These are phyloP conservation scores for Trichoderma cornu-damae DNA, from an alignment of 2,329 filamentous ascomycete species.

Conservation along the genomic window DNA sequence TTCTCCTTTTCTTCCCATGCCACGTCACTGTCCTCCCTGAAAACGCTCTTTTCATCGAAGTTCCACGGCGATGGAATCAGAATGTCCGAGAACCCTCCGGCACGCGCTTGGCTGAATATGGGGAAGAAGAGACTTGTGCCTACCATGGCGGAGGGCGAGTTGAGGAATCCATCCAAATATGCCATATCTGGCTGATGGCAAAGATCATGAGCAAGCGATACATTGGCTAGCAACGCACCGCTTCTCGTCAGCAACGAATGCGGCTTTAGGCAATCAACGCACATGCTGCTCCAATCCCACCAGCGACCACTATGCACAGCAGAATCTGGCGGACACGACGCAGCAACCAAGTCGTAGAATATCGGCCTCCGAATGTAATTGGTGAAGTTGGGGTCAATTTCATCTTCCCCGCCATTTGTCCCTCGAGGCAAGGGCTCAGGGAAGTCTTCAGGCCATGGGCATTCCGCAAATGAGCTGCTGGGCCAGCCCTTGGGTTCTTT, in stretches of 20 bases:
- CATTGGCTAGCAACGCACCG: conserved; percentile 48
- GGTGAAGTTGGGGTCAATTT: conserved; percentile 19
- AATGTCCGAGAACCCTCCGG: conserved; percentile 51
- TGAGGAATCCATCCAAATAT: conserved; percentile 48
- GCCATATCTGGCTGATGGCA: conserved; percentile 47
- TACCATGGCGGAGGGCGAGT: conserved; percentile 46
- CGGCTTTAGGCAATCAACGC: conserved; percentile 32
- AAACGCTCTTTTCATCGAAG: conserved; percentile 52
- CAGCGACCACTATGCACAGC: conserved; percentile 37
- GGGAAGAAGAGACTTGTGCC: conserved; percentile 49
- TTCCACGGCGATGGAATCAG: conserved; percentile 51
- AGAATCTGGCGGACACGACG: conserved; percentile 43
- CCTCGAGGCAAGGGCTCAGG: conserved; percentile 3
- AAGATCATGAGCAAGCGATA: conserved; percentile 48
- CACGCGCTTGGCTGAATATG: conserved; percentile 52
- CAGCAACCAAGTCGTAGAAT: conserved; percentile 35
- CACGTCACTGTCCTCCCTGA: conserved; percentile 42
- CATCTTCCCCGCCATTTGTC: background rate
- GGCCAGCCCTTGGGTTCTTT: background rate
- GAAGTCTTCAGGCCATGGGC: conserved; percentile 22
- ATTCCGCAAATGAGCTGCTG: background rate
- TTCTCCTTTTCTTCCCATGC: conserved; percentile 46
- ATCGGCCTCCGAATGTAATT: conserved; percentile 27
- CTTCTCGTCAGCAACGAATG: conserved; percentile 30
- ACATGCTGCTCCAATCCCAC: conserved; percentile 37